Percentiles rank a stretch among this genome's conserved stretches.
These are phyloP conservation scores for Candida sanyaensis DNA, from an alignment of 1,139 yeast genomes.

Conservation along the genomic window DNA sequence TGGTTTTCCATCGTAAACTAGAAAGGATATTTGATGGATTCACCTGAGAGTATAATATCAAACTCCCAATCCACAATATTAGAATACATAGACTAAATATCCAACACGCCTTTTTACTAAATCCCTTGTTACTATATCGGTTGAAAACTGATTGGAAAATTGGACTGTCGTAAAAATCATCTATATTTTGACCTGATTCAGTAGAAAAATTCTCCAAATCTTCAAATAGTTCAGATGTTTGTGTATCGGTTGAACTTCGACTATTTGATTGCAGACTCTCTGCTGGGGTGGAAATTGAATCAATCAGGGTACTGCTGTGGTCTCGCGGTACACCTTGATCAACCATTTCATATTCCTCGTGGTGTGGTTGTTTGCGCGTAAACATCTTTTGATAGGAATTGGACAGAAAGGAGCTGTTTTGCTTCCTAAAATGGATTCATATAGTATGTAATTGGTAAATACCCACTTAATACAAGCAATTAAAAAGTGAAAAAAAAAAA, in stretches of 20 bases:
- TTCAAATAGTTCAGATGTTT: conserved; percentile 31
- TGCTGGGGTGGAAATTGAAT: conserved; percentile 5
- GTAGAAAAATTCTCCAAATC: conserved; percentile 24
- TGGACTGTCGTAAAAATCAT: conserved; percentile 28
- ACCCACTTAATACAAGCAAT: too few relatives aligned
- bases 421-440: too few relatives aligned
- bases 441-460: too few relatives aligned
- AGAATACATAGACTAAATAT: conserved; percentile 9
- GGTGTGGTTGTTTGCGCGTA: conserved; percentile 5
- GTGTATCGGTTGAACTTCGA: conserved; percentile 19
- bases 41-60: conserved; percentile 33
- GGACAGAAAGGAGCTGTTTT: background rate
- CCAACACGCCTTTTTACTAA: conserved; percentile 12
- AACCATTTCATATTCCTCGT: conserved; percentile 28
- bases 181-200: conserved; percentile 9
- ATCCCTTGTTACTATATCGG: conserved; percentile 20
- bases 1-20: conserved; percentile 30
- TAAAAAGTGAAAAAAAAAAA: too few relatives aligned
- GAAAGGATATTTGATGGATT: conserved; percentile 22
- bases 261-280: background rate
- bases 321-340: conserved; percentile 14
- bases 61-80: conserved; percentile 29
- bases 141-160: conserved; percentile 25
- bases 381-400: conserved; percentile 5
- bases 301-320: conserved; percentile 3